These are phyloP conservation scores for Fusarium scirpi DNA, from an alignment of 2,329 filamentous ascomycete genomes.

Conservation along the genomic window DNA sequence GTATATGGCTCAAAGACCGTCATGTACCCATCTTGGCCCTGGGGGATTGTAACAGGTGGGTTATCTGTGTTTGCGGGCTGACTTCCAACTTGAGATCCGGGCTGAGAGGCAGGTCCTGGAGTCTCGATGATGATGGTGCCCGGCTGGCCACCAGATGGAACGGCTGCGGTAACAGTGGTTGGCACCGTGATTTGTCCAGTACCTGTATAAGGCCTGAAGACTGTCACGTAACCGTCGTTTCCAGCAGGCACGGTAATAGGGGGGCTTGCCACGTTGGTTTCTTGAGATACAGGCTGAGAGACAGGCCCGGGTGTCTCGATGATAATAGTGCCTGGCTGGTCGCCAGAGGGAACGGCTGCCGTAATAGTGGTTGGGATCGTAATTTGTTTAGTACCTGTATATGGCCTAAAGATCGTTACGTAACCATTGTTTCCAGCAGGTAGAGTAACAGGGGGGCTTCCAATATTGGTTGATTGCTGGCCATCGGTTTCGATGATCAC, in stretches of 20 bases:
- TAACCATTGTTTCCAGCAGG: constrained; percentile 16
- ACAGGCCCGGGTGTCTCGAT: constrained; percentile 9
- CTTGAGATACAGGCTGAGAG: background rate
- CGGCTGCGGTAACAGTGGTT: constrained; percentile 11
- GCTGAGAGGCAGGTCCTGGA: background rate
- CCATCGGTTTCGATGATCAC: too few relatives aligned
- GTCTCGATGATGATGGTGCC: constrained; percentile 23
- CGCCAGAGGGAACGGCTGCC: constrained; percentile 1
- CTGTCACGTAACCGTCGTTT: constrained; percentile 15
- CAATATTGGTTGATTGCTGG: too few relatives aligned
- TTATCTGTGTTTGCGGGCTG: background rate
- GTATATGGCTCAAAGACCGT: constrained; percentile 28
- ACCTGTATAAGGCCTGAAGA: constrained; percentile 19
- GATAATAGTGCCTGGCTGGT: constrained; percentile 16
- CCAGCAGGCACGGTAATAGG: background rate
- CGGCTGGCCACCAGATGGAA: constrained; percentile 1
- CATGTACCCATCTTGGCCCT: constrained; percentile 30
- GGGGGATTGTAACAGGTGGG: constrained; percentile 25
- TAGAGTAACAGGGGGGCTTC: background rate
- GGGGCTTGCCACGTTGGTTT: background rate
- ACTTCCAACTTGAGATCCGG: background rate
- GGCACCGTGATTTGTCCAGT: constrained; percentile 26
- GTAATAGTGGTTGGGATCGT: constrained; percentile 23
- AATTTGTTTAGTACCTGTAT: constrained; percentile 29
- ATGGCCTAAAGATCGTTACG: constrained; percentile 13